Evolutionary conservation across 176 grass and related monocot species (phyloP), one percentile per base, ranked within the genome.

Genomic region (Avena sativa): DNA sequence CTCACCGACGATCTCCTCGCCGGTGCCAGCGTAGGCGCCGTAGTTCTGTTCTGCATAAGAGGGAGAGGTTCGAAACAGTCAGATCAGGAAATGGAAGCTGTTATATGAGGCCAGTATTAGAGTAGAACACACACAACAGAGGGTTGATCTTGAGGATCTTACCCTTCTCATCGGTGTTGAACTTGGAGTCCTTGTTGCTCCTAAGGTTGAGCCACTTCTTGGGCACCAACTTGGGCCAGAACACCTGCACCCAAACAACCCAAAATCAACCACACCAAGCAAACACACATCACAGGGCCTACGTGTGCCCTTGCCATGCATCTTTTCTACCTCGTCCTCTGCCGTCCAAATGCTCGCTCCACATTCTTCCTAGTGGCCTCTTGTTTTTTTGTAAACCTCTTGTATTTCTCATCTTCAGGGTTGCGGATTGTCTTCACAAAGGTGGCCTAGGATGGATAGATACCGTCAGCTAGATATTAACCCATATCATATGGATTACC

Each of bases 131-230:
- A 40, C 4, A 4, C 38, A 40, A 40, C 38, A 40, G 5, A 12
- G 25, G 8, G 0, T 47, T 20, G 40, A 70, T 63, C 23, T 1
- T 23, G 62, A n/a, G 12, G 38, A 56, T 23, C 21, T 2, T 2
- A 81, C 83, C 89, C 86, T 92, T 56, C 47, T 94, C 92, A 69
- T 95, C 93, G 36, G 96, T 90, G 74, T 57, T 89, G 82, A 94
- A 98, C 26, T 91, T 92, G 2, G 69, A 71, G 64, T 93, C 88
- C 66, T 38, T 38, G 36, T 88, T 92, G 68, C 83, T 87, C 76
- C 80, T 38, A 68, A 94, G 84, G 88, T 98, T 94, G 40, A 98
- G 93, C 96, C 90, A 98, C 76, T 98, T 98, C 93, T 90, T 98
- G 6, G 96, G 92, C 71, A 96, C 92, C 1, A 90, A 20, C 87